Conservation (phyloP, 2,329 filamentous ascomycete species). For the Aspergillus oerlinghausenensis region DNA sequence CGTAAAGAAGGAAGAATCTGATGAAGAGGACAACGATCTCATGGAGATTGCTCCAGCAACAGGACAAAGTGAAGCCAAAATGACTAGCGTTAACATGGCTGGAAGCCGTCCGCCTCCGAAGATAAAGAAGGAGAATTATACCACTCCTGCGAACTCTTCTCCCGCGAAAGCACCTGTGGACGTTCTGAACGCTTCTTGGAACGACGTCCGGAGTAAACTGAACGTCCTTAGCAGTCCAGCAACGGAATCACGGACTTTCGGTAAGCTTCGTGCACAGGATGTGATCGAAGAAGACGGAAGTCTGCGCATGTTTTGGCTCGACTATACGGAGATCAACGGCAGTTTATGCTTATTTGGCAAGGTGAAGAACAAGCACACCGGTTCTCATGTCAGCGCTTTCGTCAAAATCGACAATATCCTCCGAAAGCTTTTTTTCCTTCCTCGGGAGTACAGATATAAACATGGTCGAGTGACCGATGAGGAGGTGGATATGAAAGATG, state of each 20-base stretch:
- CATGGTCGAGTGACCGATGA: conserved; percentile 67
- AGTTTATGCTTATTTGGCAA: conserved; percentile 94
- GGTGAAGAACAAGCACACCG: conserved; percentile 80
- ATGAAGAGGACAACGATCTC: conserved; percentile 72
- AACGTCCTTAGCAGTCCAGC: conserved; percentile 76
- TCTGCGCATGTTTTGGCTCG: conserved; percentile 92
- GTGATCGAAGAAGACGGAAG: conserved; percentile 93
- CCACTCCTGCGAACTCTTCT: conserved; percentile 72
- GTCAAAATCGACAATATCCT: conserved; percentile 93
- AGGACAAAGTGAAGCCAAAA: conserved; percentile 58
- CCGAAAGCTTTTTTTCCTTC: conserved; percentile 88
- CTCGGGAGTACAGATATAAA: conserved; percentile 60
- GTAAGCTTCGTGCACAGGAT: conserved; percentile 77
- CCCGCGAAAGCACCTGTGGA: conserved; percentile 59
- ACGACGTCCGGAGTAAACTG: conserved; percentile 75
- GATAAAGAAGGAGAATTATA: conserved; percentile 62
- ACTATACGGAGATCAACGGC: conserved; percentile 89
- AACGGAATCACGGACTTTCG: conserved; percentile 58
- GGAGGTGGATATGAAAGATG: conserved; percentile 78
- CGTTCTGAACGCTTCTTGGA: conserved; percentile 79
- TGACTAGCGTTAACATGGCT: conserved; percentile 75
- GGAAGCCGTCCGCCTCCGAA: conserved; percentile 75
- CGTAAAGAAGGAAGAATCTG: conserved; percentile 60
- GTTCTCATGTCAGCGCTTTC: conserved; percentile 81
- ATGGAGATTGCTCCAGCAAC: conserved; percentile 81